Evolutionary conservation across 2,329 filamentous ascomycete genomes (phyloP).

Genomic region (Claviceps sp.): DNA sequence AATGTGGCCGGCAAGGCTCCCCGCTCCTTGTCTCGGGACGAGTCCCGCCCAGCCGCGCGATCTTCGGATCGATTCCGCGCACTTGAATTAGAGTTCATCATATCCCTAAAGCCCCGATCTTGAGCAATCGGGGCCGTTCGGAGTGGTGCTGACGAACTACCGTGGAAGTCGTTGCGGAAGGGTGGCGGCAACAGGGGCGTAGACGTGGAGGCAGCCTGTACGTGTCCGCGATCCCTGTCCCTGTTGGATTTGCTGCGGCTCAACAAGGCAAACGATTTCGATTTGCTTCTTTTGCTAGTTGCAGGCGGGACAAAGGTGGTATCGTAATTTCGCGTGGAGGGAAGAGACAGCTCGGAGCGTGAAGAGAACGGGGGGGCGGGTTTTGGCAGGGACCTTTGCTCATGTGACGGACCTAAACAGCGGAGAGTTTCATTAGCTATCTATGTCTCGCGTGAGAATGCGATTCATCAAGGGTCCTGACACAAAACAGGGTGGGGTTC

Average conservation of each 20-base stretch:
- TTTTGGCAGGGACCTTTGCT: constrained; percentile 23
- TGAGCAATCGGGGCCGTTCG: constrained; percentile 51
- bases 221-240: constrained; percentile 33
- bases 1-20: constrained; percentile 40
- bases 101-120: constrained; percentile 55
- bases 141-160: constrained; percentile 22
- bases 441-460: not conserved
- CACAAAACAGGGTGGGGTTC: not conserved
- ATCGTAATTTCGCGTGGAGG: constrained; percentile 36
- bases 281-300: constrained; percentile 33
- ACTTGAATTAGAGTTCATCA: constrained; percentile 50
- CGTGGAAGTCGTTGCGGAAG: constrained; percentile 16
- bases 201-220: constrained; percentile 19
- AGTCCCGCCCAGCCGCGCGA: constrained; percentile 36
- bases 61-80: constrained; percentile 63
- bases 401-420: constrained; percentile 14
- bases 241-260: constrained; percentile 38
- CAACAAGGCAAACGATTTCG: constrained; percentile 41
- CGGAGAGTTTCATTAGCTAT: not conserved
- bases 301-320: constrained; percentile 16
- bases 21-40: constrained; percentile 32
- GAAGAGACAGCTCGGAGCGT: constrained; percentile 38
- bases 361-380: constrained; percentile 28
- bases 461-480: not conserved
- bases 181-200: constrained; percentile 10